Percentiles rank a stretch among this genome's conserved stretches.
Conservation (phyloP, 1,284 basidiomycete species). For the Ustilago loliicola region DNA sequence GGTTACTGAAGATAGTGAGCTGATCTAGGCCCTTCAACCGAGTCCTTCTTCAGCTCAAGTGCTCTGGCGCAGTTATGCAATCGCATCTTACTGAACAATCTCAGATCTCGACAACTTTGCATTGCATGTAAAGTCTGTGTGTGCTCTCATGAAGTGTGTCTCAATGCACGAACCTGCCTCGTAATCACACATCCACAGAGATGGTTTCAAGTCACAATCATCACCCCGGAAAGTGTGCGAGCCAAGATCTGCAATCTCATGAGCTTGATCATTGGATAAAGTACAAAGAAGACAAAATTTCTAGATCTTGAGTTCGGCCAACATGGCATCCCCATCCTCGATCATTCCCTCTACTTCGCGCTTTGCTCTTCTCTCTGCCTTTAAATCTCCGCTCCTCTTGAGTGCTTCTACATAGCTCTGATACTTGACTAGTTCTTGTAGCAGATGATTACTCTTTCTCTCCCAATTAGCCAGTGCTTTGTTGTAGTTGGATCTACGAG, state of each 20-base stretch:
- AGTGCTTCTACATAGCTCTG: slow-evolving; percentile 93
- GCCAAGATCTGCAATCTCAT: too few species aligned
- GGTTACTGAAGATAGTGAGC: slow-evolving; percentile 20
- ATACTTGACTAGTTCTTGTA: slow-evolving; percentile 94
- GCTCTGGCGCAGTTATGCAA: too few species aligned
- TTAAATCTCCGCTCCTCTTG: slow-evolving; percentile 30
- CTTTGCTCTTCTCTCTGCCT: slow-evolving; percentile 45
- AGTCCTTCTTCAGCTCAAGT: too few species aligned
- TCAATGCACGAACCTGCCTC: too few species aligned
- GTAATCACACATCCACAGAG: too few species aligned
- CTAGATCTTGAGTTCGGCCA: slow-evolving; percentile 19
- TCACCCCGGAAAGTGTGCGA: neutral
- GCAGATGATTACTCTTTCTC: slow-evolving; percentile 86
- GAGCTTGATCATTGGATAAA: too few species aligned
- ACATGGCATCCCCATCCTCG: slow-evolving; percentile 29
- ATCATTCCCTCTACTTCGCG: slow-evolving; percentile 55
- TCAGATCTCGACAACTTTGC: too few species aligned
- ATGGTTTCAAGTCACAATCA: neutral
- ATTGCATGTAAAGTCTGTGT: too few species aligned
- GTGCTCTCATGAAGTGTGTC: too few species aligned
- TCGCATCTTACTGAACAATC: slow-evolving; percentile 1
- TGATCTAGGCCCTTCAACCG: too few species aligned
- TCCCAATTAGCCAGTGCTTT: slow-evolving; percentile 93
- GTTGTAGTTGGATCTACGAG: slow-evolving; percentile 79
- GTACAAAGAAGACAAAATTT: too few species aligned